Evolutionary conservation across 2,329 filamentous ascomycete species (phyloP), one percentile per base, ranked within the genome.

Genomic region (Lasiodiplodia citricola): DNA sequence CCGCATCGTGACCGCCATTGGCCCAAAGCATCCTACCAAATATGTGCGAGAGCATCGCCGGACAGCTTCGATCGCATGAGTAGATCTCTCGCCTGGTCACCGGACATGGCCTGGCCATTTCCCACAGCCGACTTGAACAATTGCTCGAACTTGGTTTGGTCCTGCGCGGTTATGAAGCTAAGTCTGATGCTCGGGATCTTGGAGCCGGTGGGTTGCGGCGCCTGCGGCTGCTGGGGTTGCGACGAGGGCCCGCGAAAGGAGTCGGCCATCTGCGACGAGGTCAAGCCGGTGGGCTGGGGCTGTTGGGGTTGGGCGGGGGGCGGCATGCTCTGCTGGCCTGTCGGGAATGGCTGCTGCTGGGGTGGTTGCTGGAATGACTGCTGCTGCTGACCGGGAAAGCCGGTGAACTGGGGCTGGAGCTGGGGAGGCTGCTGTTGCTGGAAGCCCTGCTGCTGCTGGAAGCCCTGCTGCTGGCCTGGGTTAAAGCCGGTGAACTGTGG

Each of bases 91-190:
- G 95, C 95, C 81, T 97, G 96, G 71, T 98, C 95, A 66, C 88
- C 96, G 58, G 94, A 93, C 85, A 99, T 89, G 66, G 94, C 92
- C 75, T 94, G 91, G 69, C 87, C 88, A 73, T 94, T 91, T 41
- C 94, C 93, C 44, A 95, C 93, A 16, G 96, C 95, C 67, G 94
- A 97, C 83, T 96, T 97, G 85, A 99, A 99, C 52, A 99, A 83
- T 68, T 96, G 96, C 84, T 99, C 96, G 75, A 99, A 99, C 82
- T 97, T 97, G 76, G 93, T 88, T 81, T 99, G 96, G 78, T 99
- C 96, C 75, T 91, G 89, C 31, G 93, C 94, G 2, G 95, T 97
- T 76, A 99, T 97, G 80, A 99, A 99, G 3, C 94, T 97, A 70
- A 99, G 83, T 62, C 96, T 88, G 72, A 98, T 96, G 78, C 92